phyloP scores from a whole-genome alignment of 352 stramenopile species.

The Phytophthora crassamura region DNA sequence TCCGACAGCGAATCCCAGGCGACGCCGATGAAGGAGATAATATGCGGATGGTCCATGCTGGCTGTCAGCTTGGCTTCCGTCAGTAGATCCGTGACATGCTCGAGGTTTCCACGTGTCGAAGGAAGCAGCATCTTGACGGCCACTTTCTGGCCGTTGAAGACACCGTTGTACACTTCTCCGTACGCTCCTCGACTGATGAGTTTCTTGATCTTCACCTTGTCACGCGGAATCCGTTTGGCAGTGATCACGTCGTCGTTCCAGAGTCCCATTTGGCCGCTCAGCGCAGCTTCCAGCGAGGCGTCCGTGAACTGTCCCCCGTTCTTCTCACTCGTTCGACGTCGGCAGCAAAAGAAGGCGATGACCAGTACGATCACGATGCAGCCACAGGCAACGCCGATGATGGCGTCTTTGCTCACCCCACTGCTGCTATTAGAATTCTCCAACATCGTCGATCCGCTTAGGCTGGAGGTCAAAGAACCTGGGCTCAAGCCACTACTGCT shows the following conservation, averaged over 20 bases:
- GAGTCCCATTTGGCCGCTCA: neutral
- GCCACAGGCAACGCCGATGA: neutral
- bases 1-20: slow-evolving; percentile 48
- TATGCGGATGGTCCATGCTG: slow-evolving; percentile 36
- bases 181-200: slow-evolving; percentile 40
- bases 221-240: slow-evolving; percentile 32
- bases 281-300: neutral
- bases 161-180: slow-evolving; percentile 43
- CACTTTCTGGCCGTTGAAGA: slow-evolving; percentile 32
- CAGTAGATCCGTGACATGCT: slow-evolving; percentile 41
- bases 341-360: neutral
- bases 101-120: slow-evolving; percentile 19
- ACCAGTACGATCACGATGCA: neutral
- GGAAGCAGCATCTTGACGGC: slow-evolving; percentile 44
- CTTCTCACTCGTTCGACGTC: neutral
- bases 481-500: no score
- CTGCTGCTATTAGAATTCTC: no score
- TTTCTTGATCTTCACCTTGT: slow-evolving; percentile 22
- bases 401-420: neutral
- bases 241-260: slow-evolving; percentile 38
- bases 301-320: neutral
- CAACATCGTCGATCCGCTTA: no score
- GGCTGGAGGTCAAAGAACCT: no score
- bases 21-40: slow-evolving; percentile 53
- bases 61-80: slow-evolving; percentile 48